Percentiles rank a stretch among this genome's conserved stretches.
Evolutionary conservation across 805 yeast species (phyloP).

Genomic region (Starmerella ratchasimensis): DNA sequence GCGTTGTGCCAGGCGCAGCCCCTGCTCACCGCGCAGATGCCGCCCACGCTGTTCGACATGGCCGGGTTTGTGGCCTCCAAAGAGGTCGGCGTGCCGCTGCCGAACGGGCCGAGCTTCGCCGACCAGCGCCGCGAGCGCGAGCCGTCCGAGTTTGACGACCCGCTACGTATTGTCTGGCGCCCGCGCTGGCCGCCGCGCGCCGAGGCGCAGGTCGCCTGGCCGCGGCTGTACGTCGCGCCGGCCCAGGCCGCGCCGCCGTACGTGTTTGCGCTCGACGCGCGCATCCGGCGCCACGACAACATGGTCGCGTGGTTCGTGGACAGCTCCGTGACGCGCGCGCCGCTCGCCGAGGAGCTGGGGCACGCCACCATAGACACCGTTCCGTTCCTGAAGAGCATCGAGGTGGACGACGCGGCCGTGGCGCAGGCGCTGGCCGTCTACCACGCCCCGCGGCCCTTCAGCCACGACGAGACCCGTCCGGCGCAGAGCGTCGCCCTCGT

Average conservation of each 20-base stretch:
- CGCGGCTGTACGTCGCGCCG: constrained; percentile 73
- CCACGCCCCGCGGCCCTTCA: constrained; percentile 78
- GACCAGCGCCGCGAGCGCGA: constrained; percentile 62
- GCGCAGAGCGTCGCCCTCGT: constrained; percentile 77
- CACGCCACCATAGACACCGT: not conserved
- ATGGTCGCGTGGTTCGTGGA: constrained; percentile 15
- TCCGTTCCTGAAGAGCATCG: constrained; percentile 31
- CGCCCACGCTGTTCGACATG: constrained; percentile 32
- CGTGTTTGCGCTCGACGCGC: constrained; percentile 47
- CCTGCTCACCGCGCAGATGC: not conserved
- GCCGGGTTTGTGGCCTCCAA: constrained; percentile 80
- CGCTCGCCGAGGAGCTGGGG: constrained; percentile 20
- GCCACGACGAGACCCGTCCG: constrained; percentile 21
- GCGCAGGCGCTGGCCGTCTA: constrained; percentile 41
- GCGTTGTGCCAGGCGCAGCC: constrained; percentile 3
- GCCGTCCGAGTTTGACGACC: constrained; percentile 63
- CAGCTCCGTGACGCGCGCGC: constrained; percentile 12
- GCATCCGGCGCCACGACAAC: constrained; percentile 7
- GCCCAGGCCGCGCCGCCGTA: constrained; percentile 30
- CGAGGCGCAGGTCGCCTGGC: constrained; percentile 78
- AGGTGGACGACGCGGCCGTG: constrained; percentile 33
- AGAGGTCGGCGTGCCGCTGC: constrained; percentile 71
- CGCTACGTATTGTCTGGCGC: constrained; percentile 77
- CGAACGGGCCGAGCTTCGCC: constrained; percentile 95
- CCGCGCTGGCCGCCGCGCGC: constrained; percentile 40